Percentiles rank a stretch among this genome's conserved stretches.
Conservation (phyloP, 495 filamentous ascomycete genomes). For the Rhizodiscina lignyota region DNA sequence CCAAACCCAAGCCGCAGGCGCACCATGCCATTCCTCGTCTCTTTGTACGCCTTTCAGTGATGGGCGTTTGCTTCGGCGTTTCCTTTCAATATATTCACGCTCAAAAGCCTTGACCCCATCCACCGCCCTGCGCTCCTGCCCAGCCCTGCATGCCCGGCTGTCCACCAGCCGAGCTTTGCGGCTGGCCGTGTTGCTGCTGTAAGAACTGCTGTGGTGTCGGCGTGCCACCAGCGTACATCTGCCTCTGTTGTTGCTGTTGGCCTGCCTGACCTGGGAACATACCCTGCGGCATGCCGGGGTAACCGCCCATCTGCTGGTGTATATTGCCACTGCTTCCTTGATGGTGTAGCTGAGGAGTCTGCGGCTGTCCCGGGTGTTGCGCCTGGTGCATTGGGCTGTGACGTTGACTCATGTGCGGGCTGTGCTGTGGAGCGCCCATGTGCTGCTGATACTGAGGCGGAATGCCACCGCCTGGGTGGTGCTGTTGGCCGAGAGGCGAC, state of each 20-base stretch:
- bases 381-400: slow-evolving; percentile 24
- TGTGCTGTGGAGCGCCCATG: slow-evolving; percentile 24
- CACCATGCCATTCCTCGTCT: too few relatives aligned
- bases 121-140: too few relatives aligned
- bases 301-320: slow-evolving; percentile 19
- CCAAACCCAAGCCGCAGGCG: too few relatives aligned
- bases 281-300: slow-evolving; percentile 18
- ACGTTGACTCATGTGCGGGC: slow-evolving; percentile 24
- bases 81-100: too few relatives aligned
- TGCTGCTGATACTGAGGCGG: slow-evolving; percentile 25
- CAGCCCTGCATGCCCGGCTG: slow-evolving; percentile 31
- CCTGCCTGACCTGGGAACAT: slow-evolving; percentile 41
- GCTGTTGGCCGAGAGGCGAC: slow-evolving; percentile 29
- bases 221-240: too few relatives aligned
- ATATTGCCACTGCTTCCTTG: slow-evolving; percentile 21
- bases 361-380: slow-evolving; percentile 40
- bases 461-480: slow-evolving; percentile 12
- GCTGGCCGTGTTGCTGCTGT: too few relatives aligned
- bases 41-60: too few relatives aligned
- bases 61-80: too few relatives aligned
- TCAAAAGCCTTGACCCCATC: too few relatives aligned
- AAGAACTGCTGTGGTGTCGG: too few relatives aligned
- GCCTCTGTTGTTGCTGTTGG: slow-evolving; percentile 22
- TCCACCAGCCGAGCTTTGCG: too few relatives aligned
- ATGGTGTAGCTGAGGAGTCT: slow-evolving; percentile 44